Percentiles rank a stretch among this genome's conserved stretches.
Evolutionary conservation across 345 rosid genomes (phyloP).

Genomic region (Bruguiera sexangula): DNA sequence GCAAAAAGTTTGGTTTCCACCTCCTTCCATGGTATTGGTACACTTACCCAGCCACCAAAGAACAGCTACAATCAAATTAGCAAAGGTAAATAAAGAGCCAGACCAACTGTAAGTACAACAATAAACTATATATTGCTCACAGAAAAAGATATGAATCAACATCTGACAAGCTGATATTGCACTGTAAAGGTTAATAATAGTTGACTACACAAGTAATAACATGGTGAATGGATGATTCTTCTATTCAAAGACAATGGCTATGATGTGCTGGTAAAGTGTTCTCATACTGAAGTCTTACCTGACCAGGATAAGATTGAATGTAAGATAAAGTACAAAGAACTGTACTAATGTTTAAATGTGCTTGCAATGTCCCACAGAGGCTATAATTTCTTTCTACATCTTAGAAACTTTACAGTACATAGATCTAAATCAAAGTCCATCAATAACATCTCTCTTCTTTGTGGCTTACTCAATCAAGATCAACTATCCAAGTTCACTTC

Average conservation of each 20-base stretch:
- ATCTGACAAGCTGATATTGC: too few relatives aligned
- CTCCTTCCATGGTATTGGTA: constrained; percentile 69
- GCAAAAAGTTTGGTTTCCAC: constrained; percentile 78
- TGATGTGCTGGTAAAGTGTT: neutral
- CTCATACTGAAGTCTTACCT: neutral
- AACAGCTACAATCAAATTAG: constrained; percentile 44
- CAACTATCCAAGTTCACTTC: too few relatives aligned
- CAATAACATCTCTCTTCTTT: neutral
- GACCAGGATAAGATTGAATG: neutral
- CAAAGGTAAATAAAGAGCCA: constrained; percentile 13
- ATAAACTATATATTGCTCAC: neutral
- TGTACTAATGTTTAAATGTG: neutral
- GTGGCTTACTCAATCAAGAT: too few relatives aligned
- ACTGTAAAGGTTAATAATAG: too few relatives aligned
- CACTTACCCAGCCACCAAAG: constrained; percentile 59
- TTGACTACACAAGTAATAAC: too few relatives aligned
- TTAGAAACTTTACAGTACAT: too few relatives aligned
- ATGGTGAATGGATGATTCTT: neutral
- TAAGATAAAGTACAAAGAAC: neutral
- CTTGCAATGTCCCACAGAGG: neutral
- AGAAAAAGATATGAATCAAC: neutral
- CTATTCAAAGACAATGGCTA: neutral
- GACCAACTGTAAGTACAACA: neutral
- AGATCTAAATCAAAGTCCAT: neutral
- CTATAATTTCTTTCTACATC: neutral